These are phyloP conservation scores for Penicillium sp. DNA, from an alignment of 2,329 filamentous ascomycete genomes.

Conservation along the genomic window DNA sequence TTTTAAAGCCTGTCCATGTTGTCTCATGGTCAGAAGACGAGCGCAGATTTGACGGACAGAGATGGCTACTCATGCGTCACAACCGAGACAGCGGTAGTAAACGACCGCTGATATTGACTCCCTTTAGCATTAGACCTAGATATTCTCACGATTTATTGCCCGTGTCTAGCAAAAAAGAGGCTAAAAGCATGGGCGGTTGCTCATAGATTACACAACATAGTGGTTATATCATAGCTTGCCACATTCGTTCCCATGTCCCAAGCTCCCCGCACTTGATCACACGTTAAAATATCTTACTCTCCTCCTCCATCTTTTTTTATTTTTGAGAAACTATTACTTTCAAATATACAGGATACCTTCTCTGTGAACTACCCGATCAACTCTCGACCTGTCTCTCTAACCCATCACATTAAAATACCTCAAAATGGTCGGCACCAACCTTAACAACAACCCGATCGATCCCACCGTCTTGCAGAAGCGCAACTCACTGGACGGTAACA, in stretches of 20 bases:
- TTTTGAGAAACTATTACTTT: neutral
- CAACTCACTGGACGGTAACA: conserved; percentile 6
- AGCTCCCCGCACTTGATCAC: conserved; percentile 14
- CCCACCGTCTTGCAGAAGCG: conserved; percentile 16
- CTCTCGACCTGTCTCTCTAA: neutral
- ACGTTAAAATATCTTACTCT: neutral
- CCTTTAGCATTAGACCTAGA: too few species aligned
- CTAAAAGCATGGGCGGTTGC: neutral
- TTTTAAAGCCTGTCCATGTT: too few species aligned
- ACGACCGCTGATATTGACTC: too few species aligned
- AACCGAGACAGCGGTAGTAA: too few species aligned
- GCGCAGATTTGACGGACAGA: too few species aligned
- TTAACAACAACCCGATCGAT: conserved; percentile 20
- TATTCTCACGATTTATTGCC: neutral
- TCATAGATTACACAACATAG: conserved; percentile 1
- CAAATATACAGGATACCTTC: neutral
- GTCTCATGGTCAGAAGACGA: too few species aligned
- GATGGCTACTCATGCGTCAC: too few species aligned
- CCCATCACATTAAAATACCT: neutral
- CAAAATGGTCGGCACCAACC: conserved; percentile 18
- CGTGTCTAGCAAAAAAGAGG: neutral
- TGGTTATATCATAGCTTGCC: conserved; percentile 22
- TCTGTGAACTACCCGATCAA: neutral
- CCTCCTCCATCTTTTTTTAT: neutral
- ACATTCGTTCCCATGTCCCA: conserved; percentile 7